phyloP scores from a whole-genome alignment of 106 monocot genomes.

The Dioscorea dumetorum region DNA sequence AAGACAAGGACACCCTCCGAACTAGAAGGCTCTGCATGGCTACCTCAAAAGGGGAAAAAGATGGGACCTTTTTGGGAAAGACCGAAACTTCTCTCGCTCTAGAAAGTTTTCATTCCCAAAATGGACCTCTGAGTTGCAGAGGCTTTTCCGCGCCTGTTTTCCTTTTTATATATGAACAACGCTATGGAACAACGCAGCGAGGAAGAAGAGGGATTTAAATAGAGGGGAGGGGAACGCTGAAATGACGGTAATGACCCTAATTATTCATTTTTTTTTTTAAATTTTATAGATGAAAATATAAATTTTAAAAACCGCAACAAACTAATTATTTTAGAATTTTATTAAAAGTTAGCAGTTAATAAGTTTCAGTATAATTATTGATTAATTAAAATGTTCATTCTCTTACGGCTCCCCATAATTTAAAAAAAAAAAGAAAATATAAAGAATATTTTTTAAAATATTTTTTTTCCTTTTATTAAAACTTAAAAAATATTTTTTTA shows the following conservation, averaged over 20 bases:
- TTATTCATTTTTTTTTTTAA: too few relatives aligned
- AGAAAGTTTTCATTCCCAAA: neutral
- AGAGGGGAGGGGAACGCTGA: neutral
- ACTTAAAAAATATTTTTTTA: too few relatives aligned
- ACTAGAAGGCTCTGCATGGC: slow-evolving; percentile 24
- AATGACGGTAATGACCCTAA: neutral
- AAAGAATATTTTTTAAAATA: too few relatives aligned
- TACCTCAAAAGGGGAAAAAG: neutral
- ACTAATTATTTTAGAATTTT: too few relatives aligned
- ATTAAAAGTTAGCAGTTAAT: too few relatives aligned
- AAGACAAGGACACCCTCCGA: slow-evolving; percentile 10
- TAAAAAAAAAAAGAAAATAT: too few relatives aligned
- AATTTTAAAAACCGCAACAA: too few relatives aligned
- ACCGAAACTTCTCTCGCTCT: neutral
- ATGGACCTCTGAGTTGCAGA: neutral
- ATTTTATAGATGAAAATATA: too few relatives aligned
- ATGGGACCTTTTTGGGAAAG: neutral
- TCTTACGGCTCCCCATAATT: too few relatives aligned
- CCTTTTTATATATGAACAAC: neutral
- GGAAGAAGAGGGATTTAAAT: neutral
- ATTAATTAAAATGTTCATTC: too few relatives aligned
- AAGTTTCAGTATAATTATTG: too few relatives aligned
- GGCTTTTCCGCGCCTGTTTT: neutral
- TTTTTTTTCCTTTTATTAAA: too few relatives aligned
- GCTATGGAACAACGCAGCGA: neutral